These are phyloP conservation scores for Podospora fimiseda DNA, from an alignment of 495 filamentous ascomycete genomes.

Conservation along the genomic window DNA sequence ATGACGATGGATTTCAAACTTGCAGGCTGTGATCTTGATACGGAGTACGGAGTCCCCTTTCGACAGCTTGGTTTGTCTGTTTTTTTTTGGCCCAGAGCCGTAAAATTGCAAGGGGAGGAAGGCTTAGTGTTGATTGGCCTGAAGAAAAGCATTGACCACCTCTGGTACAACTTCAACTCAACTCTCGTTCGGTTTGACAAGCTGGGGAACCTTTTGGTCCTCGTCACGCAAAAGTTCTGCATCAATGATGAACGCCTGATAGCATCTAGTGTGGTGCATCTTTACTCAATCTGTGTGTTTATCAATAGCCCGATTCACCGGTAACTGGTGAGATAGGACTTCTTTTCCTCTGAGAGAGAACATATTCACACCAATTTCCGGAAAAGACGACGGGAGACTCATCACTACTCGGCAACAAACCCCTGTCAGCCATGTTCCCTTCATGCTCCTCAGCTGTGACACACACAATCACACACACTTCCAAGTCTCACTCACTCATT, in stretches of 20 bases:
- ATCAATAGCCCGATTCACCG: not conserved
- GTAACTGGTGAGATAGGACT: too few species aligned
- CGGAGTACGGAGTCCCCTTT: too few species aligned
- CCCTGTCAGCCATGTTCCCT: not conserved
- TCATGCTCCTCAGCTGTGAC: not conserved
- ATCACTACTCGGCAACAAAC: not conserved
- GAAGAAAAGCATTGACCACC: not conserved
- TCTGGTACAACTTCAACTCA: slow-evolving; percentile 8
- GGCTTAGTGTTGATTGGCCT: not conserved
- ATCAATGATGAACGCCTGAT: not conserved
- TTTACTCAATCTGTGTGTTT: too few species aligned
- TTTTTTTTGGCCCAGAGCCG: too few species aligned
- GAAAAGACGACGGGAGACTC: not conserved
- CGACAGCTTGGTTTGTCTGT: too few species aligned
- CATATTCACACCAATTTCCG: not conserved
- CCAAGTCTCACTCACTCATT: not conserved
- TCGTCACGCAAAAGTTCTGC: not conserved
- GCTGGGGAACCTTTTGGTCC: too few species aligned
- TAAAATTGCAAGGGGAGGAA: not conserved
- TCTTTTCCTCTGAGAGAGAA: not conserved
- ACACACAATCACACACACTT: not conserved
- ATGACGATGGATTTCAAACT: too few species aligned
- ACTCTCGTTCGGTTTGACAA: not conserved
- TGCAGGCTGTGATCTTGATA: not conserved
- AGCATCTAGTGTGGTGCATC: too few species aligned